A percentile compares a stretch with the other conserved stretches of the same genome.
These are phyloP conservation scores for Colletotrichum somersetense DNA, from an alignment of 2,329 filamentous ascomycete species.

Conservation along the genomic window DNA sequence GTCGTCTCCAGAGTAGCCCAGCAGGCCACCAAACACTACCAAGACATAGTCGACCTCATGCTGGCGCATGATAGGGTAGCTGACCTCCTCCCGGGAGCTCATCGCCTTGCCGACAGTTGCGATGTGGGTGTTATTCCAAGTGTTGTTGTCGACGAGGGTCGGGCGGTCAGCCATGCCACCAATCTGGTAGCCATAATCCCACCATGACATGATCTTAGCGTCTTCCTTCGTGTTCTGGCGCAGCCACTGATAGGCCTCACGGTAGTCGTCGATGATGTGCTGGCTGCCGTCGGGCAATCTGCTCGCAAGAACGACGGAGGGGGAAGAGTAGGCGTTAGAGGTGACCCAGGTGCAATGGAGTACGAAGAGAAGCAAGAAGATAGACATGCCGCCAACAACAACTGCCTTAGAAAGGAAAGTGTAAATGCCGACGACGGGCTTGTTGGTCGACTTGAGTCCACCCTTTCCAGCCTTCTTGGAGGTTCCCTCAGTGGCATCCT, in stretches of 20 bases:
- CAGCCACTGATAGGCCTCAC: conserved; percentile 99
- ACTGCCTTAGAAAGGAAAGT: conserved; percentile 81
- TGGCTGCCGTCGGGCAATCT: conserved; percentile 93
- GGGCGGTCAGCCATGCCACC: conserved; percentile 98
- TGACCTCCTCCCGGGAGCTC: conserved; percentile 97
- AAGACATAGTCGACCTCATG: conserved; percentile 99
- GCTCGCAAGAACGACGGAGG: conserved; percentile 95
- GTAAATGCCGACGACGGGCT: conserved; percentile 87
- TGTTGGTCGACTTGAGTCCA: conserved; percentile 77
- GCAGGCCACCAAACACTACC: conserved; percentile 93
- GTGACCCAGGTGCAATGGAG: conserved; percentile 99
- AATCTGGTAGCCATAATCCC: conserved; percentile 99
- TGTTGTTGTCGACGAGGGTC: conserved; percentile 99
- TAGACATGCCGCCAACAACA: conserved; percentile 78
- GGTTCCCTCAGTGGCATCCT: conserved; percentile 64
- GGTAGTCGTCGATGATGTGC: conserved; percentile 99
- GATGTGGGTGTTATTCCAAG: conserved; percentile 99
- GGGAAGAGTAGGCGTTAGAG: conserved; percentile 98
- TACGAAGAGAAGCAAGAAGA: conserved; percentile 93
- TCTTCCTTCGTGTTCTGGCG: conserved; percentile 95
- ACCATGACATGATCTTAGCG: conserved; percentile 99
- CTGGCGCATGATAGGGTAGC: conserved; percentile 97
- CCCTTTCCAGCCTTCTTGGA: conserved; percentile 67
- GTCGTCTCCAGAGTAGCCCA: conserved; percentile 98
- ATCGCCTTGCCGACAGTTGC: conserved; percentile 99